Conservation (phyloP, 257 asterid genomes). For the Asclepias syriaca region DNA sequence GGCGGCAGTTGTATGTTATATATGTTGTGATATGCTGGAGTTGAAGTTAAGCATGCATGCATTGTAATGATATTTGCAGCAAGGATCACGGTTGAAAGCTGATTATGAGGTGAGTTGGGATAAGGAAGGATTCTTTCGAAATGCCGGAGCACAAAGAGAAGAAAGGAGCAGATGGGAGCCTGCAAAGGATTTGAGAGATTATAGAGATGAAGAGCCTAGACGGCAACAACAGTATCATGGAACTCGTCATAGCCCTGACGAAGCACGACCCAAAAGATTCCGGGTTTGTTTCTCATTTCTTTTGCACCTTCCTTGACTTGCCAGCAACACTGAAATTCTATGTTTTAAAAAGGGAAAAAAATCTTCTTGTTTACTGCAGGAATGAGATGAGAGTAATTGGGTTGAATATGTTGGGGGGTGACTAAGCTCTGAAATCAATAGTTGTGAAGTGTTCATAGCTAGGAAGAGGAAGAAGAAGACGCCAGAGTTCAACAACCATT, state of each 20-base stretch:
- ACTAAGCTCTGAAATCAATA: background rate
- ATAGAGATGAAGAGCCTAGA: constrained; percentile 46
- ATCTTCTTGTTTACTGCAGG: constrained; percentile 10
- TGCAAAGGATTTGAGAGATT: constrained; percentile 29
- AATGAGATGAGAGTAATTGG: constrained; percentile 8
- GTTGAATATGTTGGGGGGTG: constrained; percentile 7
- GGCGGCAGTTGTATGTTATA: no score
- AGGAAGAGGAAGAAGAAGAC: background rate
- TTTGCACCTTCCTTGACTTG: background rate
- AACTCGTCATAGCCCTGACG: constrained; percentile 50
- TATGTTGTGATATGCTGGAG: background rate
- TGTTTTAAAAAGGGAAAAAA: background rate
- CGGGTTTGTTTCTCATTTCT: constrained; percentile 40
- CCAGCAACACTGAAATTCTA: background rate
- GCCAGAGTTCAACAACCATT: background rate
- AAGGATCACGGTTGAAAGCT: constrained; percentile 84
- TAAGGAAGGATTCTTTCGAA: constrained; percentile 57
- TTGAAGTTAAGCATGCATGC: background rate
- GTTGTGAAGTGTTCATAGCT: background rate
- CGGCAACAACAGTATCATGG: constrained; percentile 24
- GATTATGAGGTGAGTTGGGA: constrained; percentile 91
- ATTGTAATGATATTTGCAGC: constrained; percentile 42
- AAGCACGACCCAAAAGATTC: constrained; percentile 64
- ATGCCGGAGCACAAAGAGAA: constrained; percentile 43
- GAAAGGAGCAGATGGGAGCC: constrained; percentile 63